Percentiles rank a stretch among this genome's conserved stretches.
phyloP scores from a whole-genome alignment of 73 alveolate species.

The Tetrahymena borealis region DNA sequence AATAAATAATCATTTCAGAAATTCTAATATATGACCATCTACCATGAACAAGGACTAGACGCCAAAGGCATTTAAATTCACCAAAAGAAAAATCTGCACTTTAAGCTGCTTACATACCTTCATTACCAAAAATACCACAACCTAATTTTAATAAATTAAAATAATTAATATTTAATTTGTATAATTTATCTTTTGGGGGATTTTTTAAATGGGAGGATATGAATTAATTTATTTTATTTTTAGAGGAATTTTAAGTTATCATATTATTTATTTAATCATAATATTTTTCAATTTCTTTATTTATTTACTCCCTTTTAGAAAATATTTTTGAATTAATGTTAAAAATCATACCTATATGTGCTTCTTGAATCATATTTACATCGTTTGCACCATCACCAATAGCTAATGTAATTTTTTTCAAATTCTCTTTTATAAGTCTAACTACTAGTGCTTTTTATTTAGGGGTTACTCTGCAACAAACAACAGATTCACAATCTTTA shows the following conservation, averaged over 20 bases:
- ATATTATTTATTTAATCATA: too few relatives aligned
- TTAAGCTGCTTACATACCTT: constrained; percentile 94
- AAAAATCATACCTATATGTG: constrained; percentile 60
- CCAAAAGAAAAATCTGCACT: constrained; percentile 89
- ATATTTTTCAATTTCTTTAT: neutral
- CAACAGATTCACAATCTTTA: constrained; percentile 60
- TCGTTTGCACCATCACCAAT: constrained; percentile 96
- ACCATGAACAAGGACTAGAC: constrained; percentile 85
- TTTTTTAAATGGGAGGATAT: too few relatives aligned
- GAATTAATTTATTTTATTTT: too few relatives aligned
- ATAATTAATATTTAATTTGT: neutral
- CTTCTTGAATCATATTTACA: constrained; percentile 79
- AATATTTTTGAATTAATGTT: neutral
- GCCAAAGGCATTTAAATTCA: constrained; percentile 78
- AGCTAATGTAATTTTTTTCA: constrained; percentile 65
- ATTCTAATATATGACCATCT: constrained; percentile 79
- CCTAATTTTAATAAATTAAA: constrained; percentile 37
- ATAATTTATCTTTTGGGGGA: neutral
- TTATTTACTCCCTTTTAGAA: neutral
- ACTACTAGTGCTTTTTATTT: constrained; percentile 76
- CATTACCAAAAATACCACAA: constrained; percentile 92
- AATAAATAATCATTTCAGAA: constrained; percentile 78
- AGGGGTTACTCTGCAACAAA: constrained; percentile 84
- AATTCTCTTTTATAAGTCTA: constrained; percentile 56
- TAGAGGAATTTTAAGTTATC: too few relatives aligned